Evolutionary conservation across 2,329 filamentous ascomycete species (phyloP), one percentile per base, ranked within the genome.

Genomic region (Aspergillus texensis): DNA sequence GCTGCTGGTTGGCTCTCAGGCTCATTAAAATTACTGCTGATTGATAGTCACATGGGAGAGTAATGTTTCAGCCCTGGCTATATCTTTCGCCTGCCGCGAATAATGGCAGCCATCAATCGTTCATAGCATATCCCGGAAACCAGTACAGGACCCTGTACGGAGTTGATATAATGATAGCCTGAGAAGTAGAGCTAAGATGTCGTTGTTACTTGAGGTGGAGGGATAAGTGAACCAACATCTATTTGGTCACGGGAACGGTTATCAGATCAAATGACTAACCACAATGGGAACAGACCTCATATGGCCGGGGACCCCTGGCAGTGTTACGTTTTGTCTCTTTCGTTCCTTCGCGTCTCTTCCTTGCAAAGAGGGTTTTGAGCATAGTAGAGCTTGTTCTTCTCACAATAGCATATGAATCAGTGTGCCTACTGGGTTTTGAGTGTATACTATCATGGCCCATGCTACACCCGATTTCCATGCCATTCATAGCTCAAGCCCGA

Each of bases 401-500:
- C 26, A 52, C 12, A 34, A n/a, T 32, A 52, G n/a, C 48, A 52
- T 30, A 52, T 32, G 28, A 28, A 34, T 19, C n/a, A 52, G 48
- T 52, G 26, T n/a, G 16, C 16, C 12, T 11, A n/a, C 28, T 32
- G 30, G 26, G 8, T 32, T 32, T 32, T 32, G 5, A 30, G 12
- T 46, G 21, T 48, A n/a, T 26, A 41, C 12, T 60, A 48, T 19
- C 19, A 67, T 60, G 52, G 67, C 68, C 61, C 60, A 65, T 57
- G 52, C 67, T 32, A 46, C 63, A 53, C 46, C 61, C 53, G 62
- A 71, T 39, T 21, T 46, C 53, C 59, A 67, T 39, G 58, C 64
- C 14, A 65, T 66, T 43, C 73, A 71, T 64, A 73, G 73, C 34
- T 75, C 77, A 65, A 71, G 83, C 81, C 74, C 86, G 75, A 67